Percentiles rank a stretch among this genome's conserved stretches.
phyloP scores from a whole-genome alignment of 2,329 filamentous ascomycete species.

The Exophiala spinifera region DNA sequence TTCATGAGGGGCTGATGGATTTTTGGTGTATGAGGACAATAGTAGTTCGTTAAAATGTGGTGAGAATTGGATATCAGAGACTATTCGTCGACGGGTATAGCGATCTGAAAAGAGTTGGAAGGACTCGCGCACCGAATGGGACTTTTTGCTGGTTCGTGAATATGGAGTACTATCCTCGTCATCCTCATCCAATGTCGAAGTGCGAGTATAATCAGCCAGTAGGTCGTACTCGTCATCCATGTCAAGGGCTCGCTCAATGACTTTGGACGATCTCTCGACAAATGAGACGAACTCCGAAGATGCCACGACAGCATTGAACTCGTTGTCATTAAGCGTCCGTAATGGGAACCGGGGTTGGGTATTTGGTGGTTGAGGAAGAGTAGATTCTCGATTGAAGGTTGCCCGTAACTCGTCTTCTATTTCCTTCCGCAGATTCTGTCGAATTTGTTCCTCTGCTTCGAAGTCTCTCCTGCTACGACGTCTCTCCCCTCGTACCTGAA shows the following conservation, averaged over 20 bases:
- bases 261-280: slow-evolving; percentile 91
- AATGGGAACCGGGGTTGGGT: slow-evolving; percentile 65
- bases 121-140: slow-evolving; percentile 64
- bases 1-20: slow-evolving; percentile 88
- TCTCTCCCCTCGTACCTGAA: slow-evolving; percentile 60
- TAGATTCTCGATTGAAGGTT: slow-evolving; percentile 44
- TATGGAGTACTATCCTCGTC: slow-evolving; percentile 60
- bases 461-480: slow-evolving; percentile 73
- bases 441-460: slow-evolving; percentile 83
- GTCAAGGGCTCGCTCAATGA: slow-evolving; percentile 91
- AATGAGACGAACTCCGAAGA: slow-evolving; percentile 95
- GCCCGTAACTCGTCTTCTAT: slow-evolving; percentile 89
- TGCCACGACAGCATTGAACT: slow-evolving; percentile 83
- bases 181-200: slow-evolving; percentile 67
- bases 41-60: slow-evolving; percentile 84
- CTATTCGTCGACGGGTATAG: slow-evolving; percentile 97
- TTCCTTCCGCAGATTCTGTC: slow-evolving; percentile 78
- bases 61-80: slow-evolving; percentile 92
- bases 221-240: slow-evolving; percentile 89
- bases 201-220: slow-evolving; percentile 86
- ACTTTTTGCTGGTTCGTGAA: slow-evolving; percentile 25
- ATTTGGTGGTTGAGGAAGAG: slow-evolving; percentile 39
- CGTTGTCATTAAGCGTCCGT: slow-evolving; percentile 75
- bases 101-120: slow-evolving; percentile 91
- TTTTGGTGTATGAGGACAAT: slow-evolving; percentile 94